These are phyloP conservation scores for Geotrichum candidum DNA, from an alignment of 1,139 yeast species.

Conservation along the genomic window DNA sequence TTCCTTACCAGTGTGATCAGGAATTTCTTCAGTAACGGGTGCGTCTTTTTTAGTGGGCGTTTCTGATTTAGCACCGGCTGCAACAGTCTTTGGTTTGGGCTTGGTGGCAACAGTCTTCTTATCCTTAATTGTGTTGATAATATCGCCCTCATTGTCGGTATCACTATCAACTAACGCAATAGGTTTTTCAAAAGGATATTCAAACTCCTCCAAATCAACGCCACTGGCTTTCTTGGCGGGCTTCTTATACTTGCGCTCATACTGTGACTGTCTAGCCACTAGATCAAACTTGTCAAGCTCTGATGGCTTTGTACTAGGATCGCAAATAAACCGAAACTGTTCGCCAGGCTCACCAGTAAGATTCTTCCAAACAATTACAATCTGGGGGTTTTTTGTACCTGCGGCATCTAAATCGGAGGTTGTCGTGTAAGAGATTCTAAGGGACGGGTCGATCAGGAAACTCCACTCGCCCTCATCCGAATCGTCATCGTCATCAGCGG, in stretches of 20 bases:
- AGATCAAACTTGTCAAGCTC: slow-evolving; percentile 62
- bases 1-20: slow-evolving; percentile 1
- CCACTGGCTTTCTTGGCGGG: slow-evolving; percentile 26
- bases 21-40: slow-evolving; percentile 18
- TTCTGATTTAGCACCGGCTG: background rate
- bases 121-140: background rate
- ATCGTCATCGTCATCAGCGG: slow-evolving; percentile 34
- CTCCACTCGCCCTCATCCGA: slow-evolving; percentile 52
- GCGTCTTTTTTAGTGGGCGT: slow-evolving; percentile 1
- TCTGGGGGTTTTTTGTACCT: slow-evolving; percentile 34
- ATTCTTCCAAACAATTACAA: slow-evolving; percentile 74
- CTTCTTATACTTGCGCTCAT: slow-evolving; percentile 64
- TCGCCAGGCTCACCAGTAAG: slow-evolving; percentile 84
- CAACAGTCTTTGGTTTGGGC: background rate
- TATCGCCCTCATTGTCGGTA: background rate
- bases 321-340: slow-evolving; percentile 72
- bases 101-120: background rate
- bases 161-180: background rate
- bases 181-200: slow-evolving; percentile 32
- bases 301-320: slow-evolving; percentile 49
- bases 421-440: slow-evolving; percentile 44
- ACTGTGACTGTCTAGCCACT: slow-evolving; percentile 62
- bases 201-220: slow-evolving; percentile 53
- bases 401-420: slow-evolving; percentile 26
- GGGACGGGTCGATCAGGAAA: slow-evolving; percentile 59